Percentiles rank a stretch among this genome's conserved stretches.
Conservation (phyloP, 2,329 filamentous ascomycete species). For the Westerdykella ornata region DNA sequence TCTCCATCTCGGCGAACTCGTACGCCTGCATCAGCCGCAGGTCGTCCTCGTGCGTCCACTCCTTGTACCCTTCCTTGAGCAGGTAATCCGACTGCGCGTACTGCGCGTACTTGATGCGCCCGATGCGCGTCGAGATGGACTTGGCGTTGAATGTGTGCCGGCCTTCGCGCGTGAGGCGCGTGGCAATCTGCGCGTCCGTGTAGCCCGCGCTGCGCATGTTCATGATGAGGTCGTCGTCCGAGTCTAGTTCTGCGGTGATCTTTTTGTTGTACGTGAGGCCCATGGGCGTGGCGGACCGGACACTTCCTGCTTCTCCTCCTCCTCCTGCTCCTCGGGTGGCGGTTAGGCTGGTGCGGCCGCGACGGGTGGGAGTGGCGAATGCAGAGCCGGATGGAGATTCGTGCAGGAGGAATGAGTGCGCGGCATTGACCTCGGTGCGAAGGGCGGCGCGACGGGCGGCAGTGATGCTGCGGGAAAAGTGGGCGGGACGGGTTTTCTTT, state of each 20-base stretch:
- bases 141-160: conserved; percentile 42
- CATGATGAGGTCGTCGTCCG: conserved; percentile 44
- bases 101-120: conserved; percentile 41
- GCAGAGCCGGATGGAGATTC: too few species aligned
- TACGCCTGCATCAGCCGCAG: conserved; percentile 39
- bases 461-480: conserved; percentile 4
- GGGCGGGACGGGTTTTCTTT: conserved; percentile 14
- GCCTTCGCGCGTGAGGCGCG: conserved; percentile 39
- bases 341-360: too few species aligned
- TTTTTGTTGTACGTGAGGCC: conserved; percentile 23
- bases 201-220: conserved; percentile 39
- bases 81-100: conserved; percentile 41
- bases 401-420: conserved; percentile 17
- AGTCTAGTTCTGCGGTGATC: conserved; percentile 41
- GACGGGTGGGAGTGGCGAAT: too few species aligned
- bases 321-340: too few species aligned
- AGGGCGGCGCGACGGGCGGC: conserved; percentile 7
- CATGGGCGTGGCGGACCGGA: too few species aligned
- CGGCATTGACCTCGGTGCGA: conserved; percentile 9
- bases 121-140: conserved; percentile 45
- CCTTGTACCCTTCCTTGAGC: conserved; percentile 43
- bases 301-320: too few species aligned
- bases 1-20: conserved; percentile 39
- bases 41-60: conserved; percentile 48
- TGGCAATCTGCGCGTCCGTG: conserved; percentile 41